Evolutionary conservation across 179 eudicot genomes (phyloP), one percentile per base, ranked within the genome.

Genomic region (Corrigiola litoralis): DNA sequence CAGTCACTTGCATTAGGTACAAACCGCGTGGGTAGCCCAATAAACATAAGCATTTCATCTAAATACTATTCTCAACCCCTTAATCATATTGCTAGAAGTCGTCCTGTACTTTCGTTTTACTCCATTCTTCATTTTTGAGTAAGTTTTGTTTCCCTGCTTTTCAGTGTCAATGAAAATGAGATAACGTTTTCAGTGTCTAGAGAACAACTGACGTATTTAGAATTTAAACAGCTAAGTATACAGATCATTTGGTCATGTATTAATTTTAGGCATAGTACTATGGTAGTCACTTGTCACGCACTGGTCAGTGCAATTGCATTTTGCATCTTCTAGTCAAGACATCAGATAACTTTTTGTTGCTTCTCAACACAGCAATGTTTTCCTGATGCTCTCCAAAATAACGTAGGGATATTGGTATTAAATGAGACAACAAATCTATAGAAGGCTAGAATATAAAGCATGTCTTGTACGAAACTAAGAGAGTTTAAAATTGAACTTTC

Each of bases 231-330:
- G 1, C 20, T 16, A 24, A 40, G 32, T 21, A 66, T 72, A 66
- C 76, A 66, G 5, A 6, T 72, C 61, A 72, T 59, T 51, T 72
- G 71, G 76, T 36, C 71, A 59, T 11, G n/a, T 38, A 54, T n/a
- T n/a, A n/a, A n/a, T 59, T 45, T 44, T 21, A 32, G 54, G 40
- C 46, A 47, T 23, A 63, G 1, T n/a, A n/a, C n/a, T n/a, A n/a
- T n/a, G n/a, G n/a, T 47, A 0, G 34, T 61, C 59, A 8, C 5
- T 27, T 53, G 1, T 53, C 37, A 53, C 29, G 40, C 41, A 33
- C 4, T 48, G 34, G 59, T 54, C 70, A 44, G 11, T 36, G 33
- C 20, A 29, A 44, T n/a, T n/a, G n/a, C n/a, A n/a, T n/a, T 24
- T 46, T 62, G 41, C 55, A 32, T 32, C 29, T 62, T 62, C 17